Conservation (phyloP, 495 filamentous ascomycete species). For the Lasiosphaeria hispida region DNA sequence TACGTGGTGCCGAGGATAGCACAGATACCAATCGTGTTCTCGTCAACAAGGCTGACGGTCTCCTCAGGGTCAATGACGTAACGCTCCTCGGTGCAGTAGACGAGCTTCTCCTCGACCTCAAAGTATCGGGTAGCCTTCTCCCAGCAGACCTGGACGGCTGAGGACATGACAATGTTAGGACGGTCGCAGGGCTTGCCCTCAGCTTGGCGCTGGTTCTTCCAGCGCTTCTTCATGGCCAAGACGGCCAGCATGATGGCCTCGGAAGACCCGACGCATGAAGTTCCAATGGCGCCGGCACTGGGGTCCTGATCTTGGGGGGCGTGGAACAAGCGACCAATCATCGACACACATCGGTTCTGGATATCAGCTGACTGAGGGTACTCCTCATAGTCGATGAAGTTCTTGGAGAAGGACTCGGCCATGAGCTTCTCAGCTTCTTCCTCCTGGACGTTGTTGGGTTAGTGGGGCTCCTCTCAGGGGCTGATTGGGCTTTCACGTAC, state of each 20-base stretch:
- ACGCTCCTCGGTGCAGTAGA: slow-evolving; percentile 76
- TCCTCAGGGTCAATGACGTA: slow-evolving; percentile 84
- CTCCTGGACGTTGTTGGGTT: slow-evolving; percentile 53
- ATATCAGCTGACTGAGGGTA: slow-evolving; percentile 87
- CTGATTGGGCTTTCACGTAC: slow-evolving; percentile 34
- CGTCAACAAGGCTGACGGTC: slow-evolving; percentile 80
- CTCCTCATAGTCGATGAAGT: slow-evolving; percentile 93
- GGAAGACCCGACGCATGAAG: slow-evolving; percentile 79
- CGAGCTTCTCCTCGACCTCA: slow-evolving; percentile 84
- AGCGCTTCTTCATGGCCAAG: slow-evolving; percentile 92
- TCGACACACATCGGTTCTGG: slow-evolving; percentile 87
- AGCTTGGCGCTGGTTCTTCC: slow-evolving; percentile 79
- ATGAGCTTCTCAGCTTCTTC: slow-evolving; percentile 90
- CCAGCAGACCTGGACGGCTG: slow-evolving; percentile 93
- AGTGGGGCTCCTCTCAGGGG: neutral
- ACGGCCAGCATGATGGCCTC: slow-evolving; percentile 90
- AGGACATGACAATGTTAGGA: slow-evolving; percentile 90
- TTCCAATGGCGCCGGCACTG: slow-evolving; percentile 66
- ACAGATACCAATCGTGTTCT: slow-evolving; percentile 95
- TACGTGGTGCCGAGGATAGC: slow-evolving; percentile 87
- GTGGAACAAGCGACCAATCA: slow-evolving; percentile 89
- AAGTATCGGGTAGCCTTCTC: slow-evolving; percentile 96
- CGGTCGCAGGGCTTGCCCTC: slow-evolving; percentile 69
- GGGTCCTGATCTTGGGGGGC: slow-evolving; percentile 50
- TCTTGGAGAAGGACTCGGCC: slow-evolving; percentile 83